Percentiles rank a stretch among this genome's conserved stretches.
Evolutionary conservation across 1,139 yeast species (phyloP).

Genomic region (Hyphopichia wangnamkhiaoensis): DNA sequence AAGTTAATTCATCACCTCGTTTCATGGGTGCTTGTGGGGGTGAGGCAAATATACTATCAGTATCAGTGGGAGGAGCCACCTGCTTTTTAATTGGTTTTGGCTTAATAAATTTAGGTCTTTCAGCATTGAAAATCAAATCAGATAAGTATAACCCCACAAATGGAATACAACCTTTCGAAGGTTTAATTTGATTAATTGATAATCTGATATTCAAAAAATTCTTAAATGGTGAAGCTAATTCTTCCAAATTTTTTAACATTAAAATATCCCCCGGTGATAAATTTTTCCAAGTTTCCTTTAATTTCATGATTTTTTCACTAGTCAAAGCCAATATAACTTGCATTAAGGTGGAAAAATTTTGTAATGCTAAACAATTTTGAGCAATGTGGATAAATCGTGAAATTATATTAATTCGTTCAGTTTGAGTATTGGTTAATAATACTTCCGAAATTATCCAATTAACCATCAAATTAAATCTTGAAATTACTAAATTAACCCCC

Average conservation of each 20-base stretch:
- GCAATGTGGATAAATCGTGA: slow-evolving; percentile 87
- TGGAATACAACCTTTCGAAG: slow-evolving; percentile 83
- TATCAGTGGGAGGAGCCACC: slow-evolving; percentile 1
- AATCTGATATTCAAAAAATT: slow-evolving; percentile 67
- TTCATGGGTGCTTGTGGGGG: slow-evolving; percentile 4
- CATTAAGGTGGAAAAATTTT: slow-evolving; percentile 84
- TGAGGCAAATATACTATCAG: slow-evolving; percentile 1
- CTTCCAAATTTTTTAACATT: slow-evolving; percentile 65
- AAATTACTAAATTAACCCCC: slow-evolving; percentile 82
- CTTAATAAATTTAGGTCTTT: slow-evolving; percentile 53
- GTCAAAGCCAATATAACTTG: slow-evolving; percentile 83
- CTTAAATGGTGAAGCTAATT: slow-evolving; percentile 61
- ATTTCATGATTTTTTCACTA: slow-evolving; percentile 62
- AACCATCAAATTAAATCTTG: slow-evolving; percentile 84
- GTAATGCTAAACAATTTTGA: slow-evolving; percentile 65
- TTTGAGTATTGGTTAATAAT: slow-evolving; percentile 59
- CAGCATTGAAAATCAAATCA: slow-evolving; percentile 80
- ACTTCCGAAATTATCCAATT: slow-evolving; percentile 94
- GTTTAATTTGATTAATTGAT: slow-evolving; percentile 61
- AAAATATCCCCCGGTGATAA: slow-evolving; percentile 59
- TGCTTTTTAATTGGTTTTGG: slow-evolving; percentile 7
- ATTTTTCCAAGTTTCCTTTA: slow-evolving; percentile 74
- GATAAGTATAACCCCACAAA: slow-evolving; percentile 84
- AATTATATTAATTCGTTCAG: slow-evolving; percentile 65
- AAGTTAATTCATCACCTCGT: slow-evolving; percentile 12